phyloP scores from a whole-genome alignment of 805 yeast genomes.

The Starmerella riodocensis region DNA sequence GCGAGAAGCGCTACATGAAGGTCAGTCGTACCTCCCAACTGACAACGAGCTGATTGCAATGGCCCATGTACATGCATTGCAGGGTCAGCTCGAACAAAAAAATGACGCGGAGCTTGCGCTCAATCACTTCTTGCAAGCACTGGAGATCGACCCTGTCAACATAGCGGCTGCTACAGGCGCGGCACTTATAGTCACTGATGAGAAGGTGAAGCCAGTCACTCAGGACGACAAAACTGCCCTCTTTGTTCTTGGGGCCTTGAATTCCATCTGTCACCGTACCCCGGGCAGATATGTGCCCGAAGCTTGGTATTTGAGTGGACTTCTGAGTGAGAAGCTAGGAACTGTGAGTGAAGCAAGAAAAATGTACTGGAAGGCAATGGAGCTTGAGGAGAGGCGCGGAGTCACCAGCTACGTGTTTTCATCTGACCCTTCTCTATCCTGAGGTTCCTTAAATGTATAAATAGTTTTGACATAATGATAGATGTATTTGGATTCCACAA shows the following conservation, averaged over 20 bases:
- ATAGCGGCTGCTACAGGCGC: slow-evolving; percentile 19
- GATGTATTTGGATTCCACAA: no score
- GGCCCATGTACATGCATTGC: slow-evolving; percentile 6
- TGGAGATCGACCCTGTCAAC: slow-evolving; percentile 15
- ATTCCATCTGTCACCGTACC: slow-evolving; percentile 18
- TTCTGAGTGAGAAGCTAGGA: slow-evolving; percentile 46
- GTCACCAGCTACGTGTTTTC: slow-evolving; percentile 13
- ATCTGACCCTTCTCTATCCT: background rate
- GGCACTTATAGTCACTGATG: slow-evolving; percentile 6
- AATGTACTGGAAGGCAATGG: slow-evolving; percentile 38
- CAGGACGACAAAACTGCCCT: slow-evolving; percentile 2
- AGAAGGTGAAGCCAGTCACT: background rate
- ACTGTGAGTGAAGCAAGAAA: slow-evolving; percentile 38
- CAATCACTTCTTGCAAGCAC: slow-evolving; percentile 12
- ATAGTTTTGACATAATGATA: no score
- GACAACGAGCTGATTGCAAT: slow-evolving; percentile 27
- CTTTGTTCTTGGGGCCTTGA: slow-evolving; percentile 13
- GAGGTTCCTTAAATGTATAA: background rate
- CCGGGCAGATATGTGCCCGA: slow-evolving; percentile 41
- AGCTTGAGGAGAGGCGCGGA: slow-evolving; percentile 18
- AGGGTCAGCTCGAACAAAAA: slow-evolving; percentile 7
- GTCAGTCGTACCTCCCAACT: slow-evolving; percentile 38
- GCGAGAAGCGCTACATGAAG: slow-evolving; percentile 59
- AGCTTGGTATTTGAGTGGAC: slow-evolving; percentile 55
- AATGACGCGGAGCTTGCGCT: slow-evolving; percentile 13